Evolutionary conservation across 305 asterid species (phyloP), one percentile per base, ranked within the genome.

Genomic region (Ajuga reptans): DNA sequence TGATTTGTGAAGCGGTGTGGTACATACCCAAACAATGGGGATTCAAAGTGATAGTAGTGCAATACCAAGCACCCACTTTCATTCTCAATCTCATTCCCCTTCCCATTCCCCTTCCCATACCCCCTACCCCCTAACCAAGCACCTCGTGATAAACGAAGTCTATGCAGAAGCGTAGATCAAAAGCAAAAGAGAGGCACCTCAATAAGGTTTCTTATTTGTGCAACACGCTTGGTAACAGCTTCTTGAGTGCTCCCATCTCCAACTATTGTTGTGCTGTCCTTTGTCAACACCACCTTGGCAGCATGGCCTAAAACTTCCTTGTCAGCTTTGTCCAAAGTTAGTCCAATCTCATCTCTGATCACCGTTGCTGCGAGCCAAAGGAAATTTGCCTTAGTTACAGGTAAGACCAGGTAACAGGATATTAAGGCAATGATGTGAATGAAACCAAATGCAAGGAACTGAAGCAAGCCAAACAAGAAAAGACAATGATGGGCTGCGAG

Each of bases 231-330:
- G 52, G 71, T 80, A n/a, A 91, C 94, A 55, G 85, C 96, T 1
- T 91, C 96, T 70, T 86, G 95, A 9, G 87, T 84, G 76, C 96
- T 92, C 21, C 98, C 98, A 75, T 92, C 96, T 55, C 98, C 98
- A 78, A 92, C 90, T 57, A 92, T 89, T 3, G 96, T 87, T 0
- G 96, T 85, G 14, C 80, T 72, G 42, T 89, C 96, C 83, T 91
- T 89, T 1, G 95, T 78, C 62, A 92, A 66, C 62, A 91, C 95
- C 66, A 91, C 89, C 78, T 91, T 89, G 46, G 95, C 89, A 70
- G 96, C 96, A 80, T 84, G 83, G 15, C 98, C 98, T 74, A 92
- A 77, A 37, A 92, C 98, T 12, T 86, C 93, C 62, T 79, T 87
- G 73, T 82, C 96, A 46, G 89, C 96, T 79, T 83, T 82, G 79